Base-by-base conservation (phyloP, 2,329 filamentous ascomycete species). In the Coniochaeta prunicola region DNA sequence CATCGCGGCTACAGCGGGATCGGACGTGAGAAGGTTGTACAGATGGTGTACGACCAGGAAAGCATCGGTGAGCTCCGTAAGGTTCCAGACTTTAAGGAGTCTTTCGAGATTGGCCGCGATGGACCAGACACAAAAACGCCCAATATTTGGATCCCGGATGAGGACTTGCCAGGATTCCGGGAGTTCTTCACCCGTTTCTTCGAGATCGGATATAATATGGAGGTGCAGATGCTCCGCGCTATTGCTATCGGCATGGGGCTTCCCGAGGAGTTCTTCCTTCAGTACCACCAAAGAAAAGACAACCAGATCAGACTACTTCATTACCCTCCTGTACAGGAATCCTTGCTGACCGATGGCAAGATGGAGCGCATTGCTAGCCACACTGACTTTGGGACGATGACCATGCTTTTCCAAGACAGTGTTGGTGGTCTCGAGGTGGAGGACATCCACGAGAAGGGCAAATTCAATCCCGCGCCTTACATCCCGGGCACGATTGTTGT, bases 291-390 rank as follows among this genome's bases (percentile, higher is more conserved):
- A 34, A 78, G 79, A 0, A 74, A 80, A 59, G 80, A 84, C 63
- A 84, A 85, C 61, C 84, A 86, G 61, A 72, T 87, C 10, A 77
- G 85, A 1, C 68, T 88, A 28, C 71, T 87, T 17, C 84, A 87
- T 66, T 88, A 74, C 58, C 73, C 73, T 2, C 65, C 69, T 1
- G 64, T 71, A 13, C 65, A 70, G 12, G 66, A 67, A 4, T 64
- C 66, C 21, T 60, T 68, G 33, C 65, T 74, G 7, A 59, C 60
- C 3, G 64, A 67, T 21, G 71, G 36, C 9, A 50, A 50, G 45
- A 50, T 64, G 31, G 63, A 63, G 33, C 62, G 67, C 28, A 67
- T 66, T 30, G 64, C 67, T 26, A 68, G 67, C 21, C 70, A 73
- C 34, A 70, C 70, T 1, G 70, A 73, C 58, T 73, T 68, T 58